Evolutionary conservation across 495 filamentous ascomycete genomes (phyloP).

Genomic region (Daldinia caldariorum): DNA sequence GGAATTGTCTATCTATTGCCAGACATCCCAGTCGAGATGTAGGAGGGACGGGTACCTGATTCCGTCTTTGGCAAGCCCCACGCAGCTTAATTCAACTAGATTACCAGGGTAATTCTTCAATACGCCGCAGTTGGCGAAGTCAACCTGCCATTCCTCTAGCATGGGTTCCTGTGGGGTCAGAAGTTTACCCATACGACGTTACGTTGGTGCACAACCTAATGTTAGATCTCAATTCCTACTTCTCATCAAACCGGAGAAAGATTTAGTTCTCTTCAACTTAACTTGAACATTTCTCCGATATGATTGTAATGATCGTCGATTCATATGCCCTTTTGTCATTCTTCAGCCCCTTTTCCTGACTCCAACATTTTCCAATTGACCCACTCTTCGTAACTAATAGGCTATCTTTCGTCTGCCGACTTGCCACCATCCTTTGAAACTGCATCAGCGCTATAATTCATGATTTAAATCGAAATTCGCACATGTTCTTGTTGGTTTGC

Average conservation of each 20-base stretch:
- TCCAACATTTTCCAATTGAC: background rate
- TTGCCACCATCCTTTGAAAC: no score
- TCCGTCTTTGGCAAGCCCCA: background rate
- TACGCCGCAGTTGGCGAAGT: background rate
- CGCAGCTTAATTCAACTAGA: background rate
- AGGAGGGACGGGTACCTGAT: conserved; percentile 6
- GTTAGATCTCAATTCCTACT: no score
- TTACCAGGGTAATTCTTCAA: background rate
- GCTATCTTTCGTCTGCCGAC: background rate
- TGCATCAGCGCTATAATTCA: background rate
- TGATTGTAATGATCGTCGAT: background rate
- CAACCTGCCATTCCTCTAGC: background rate
- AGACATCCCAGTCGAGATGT: background rate
- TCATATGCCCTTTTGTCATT: background rate
- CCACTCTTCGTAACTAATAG: conserved; percentile 2
- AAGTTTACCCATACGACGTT: background rate
- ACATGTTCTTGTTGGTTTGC: background rate
- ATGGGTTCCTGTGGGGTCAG: background rate
- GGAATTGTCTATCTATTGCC: background rate
- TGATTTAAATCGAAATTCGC: background rate
- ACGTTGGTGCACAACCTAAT: no score
- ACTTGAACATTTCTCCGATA: background rate
- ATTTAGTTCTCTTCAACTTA: no score
- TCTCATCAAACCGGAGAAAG: no score
- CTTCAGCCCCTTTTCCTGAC: background rate